Base-by-base conservation (phyloP, 352 stramenopile genomes). In the Pythium guiyangense region DNA sequence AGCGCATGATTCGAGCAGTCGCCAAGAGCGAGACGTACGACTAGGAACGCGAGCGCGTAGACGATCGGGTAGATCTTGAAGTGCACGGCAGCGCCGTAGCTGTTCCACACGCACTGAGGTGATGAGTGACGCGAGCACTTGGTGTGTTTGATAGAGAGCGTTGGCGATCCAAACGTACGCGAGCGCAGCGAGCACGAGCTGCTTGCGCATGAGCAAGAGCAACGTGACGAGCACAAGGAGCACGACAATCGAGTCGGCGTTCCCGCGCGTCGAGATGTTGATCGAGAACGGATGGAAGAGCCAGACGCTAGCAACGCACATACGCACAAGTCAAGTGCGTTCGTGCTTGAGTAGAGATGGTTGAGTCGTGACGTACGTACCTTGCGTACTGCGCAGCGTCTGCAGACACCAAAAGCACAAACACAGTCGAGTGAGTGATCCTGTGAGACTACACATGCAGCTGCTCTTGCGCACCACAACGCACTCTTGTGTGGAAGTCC, bases 31-130 rank as follows among this genome's bases (percentile, higher is more conserved):
- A 34, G 22, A 54, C 63, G 49, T 86, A 93, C 86, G 65, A 96
- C 83, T 10, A 97, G 75, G 55, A 94, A 90, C 12, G 86, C 75
- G 46, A 96, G 70, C 25, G 83, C 86, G 66, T 99, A 99, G 61
- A 99, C 97, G 37, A 99, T 97, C 6, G 97, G 97, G 65, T 99
- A 99, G 17, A 99, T 95, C 70, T 98, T 98, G 64, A 98, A 90
- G 69, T 99, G 97, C 34, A 99, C 94, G 0, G 94, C 97, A 37
- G 98, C 80, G 4, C 96, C 96, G 73, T 98, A 96, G 67, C 69
- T 98, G 63, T 47, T 27, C 1, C 18, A 2, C 12, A 17, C 47
- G 14, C 29, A 44, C 37, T 34, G 25, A 43, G 14, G 29, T 29
- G 29, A 15, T 35, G 0, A 37, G 26, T 35, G 17, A 5, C 3